These are phyloP conservation scores for Ophiocordyceps camponoti-leonardi DNA, from an alignment of 2,329 filamentous ascomycete species.

Conservation along the genomic window DNA sequence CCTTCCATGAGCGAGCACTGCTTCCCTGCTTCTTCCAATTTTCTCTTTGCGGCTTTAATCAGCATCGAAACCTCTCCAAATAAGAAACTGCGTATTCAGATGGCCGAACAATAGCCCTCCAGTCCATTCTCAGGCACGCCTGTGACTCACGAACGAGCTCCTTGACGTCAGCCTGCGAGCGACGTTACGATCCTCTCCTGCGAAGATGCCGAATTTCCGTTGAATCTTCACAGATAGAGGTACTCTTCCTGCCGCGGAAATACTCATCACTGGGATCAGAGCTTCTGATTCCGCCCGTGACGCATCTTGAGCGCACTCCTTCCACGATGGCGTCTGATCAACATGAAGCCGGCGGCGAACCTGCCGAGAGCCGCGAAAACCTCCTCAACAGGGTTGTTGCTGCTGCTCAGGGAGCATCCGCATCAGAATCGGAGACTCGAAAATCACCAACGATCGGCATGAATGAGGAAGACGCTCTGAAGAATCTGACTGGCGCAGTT, in stretches of 20 bases:
- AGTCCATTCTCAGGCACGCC: background rate
- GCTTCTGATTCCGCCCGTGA: background rate
- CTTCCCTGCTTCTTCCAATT: background rate
- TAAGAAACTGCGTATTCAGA: background rate
- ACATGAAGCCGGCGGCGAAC: background rate
- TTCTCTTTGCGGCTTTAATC: no score
- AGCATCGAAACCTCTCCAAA: no score
- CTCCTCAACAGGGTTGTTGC: constrained; percentile 14
- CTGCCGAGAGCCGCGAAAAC: constrained; percentile 7
- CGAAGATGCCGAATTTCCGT: background rate
- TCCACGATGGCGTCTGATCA: background rate
- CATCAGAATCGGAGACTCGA: background rate
- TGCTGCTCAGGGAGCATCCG: constrained; percentile 10
- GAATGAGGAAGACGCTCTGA: constrained; percentile 43
- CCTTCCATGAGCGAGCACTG: background rate
- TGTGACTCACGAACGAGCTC: background rate
- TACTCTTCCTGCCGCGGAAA: background rate
- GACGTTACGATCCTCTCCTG: background rate
- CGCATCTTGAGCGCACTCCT: background rate
- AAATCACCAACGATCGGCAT: constrained; percentile 12
- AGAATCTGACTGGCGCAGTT: constrained; percentile 48
- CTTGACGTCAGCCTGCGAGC: background rate
- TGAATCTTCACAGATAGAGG: background rate
- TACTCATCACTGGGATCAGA: background rate
- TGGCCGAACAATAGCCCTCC: background rate